Evolutionary conservation across 108 stramenopile genomes (phyloP).

Genomic region (Fragilariopsis cylindrus): DNA sequence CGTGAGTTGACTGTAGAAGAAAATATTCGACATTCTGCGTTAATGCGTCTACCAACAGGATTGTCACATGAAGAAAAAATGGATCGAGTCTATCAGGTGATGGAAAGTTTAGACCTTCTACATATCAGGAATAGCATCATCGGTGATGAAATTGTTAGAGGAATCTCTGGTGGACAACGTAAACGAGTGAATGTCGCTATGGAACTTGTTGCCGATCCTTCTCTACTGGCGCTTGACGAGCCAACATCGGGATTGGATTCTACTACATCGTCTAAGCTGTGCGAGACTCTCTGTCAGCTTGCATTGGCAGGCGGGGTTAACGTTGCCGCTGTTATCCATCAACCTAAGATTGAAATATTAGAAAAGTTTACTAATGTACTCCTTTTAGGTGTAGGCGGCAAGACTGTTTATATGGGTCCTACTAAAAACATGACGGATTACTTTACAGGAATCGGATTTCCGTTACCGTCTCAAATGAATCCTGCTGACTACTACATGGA

Average conservation of each 20-base stretch:
- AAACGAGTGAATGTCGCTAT: conserved; percentile 86
- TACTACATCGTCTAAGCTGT: conserved; percentile 67
- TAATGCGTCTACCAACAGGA: conserved; percentile 57
- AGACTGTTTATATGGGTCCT: conserved; percentile 53
- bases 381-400: not conserved
- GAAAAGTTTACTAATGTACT: conserved; percentile 40
- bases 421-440: conserved; percentile 3
- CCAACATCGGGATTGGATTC: conserved; percentile 79
- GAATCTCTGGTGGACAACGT: conserved; percentile 84
- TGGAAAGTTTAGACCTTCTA: conserved; percentile 56
- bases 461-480: conserved; percentile 8
- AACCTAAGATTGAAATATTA: conserved; percentile 87
- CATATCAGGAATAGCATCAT: conserved; percentile 66
- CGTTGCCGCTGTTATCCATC: conserved; percentile 87
- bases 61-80: conserved; percentile 36
- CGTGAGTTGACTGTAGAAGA: conserved; percentile 81
- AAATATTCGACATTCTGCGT: conserved; percentile 76
- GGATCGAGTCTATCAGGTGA: conserved; percentile 51
- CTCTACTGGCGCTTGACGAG: conserved; percentile 81
- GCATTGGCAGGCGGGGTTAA: conserved; percentile 60
- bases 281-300: conserved; percentile 64
- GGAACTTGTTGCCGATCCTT: conserved; percentile 81
- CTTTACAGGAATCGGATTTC: conserved; percentile 13
- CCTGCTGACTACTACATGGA: conserved; percentile 20
- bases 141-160: conserved; percentile 51